A percentile compares a stretch with the other conserved stretches of the same genome.
Conservation (phyloP, 768 basidiomycete genomes). For the Leccinum rimulosum region DNA sequence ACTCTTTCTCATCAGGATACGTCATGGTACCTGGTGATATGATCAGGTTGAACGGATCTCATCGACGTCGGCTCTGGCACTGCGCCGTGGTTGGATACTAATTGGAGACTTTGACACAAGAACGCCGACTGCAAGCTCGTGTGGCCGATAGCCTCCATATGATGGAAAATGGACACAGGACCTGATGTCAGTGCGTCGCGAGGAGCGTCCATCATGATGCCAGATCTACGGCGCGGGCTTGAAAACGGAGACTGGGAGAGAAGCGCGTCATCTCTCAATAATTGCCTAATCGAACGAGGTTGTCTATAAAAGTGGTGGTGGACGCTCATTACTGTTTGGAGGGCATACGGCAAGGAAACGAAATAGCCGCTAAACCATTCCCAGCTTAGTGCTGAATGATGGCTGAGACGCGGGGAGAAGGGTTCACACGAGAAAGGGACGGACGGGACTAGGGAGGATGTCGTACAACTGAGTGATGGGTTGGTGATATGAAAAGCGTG, state of each 20-base stretch:
- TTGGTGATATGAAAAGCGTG: slow-evolving; percentile 15
- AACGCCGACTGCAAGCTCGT: slow-evolving; percentile 9
- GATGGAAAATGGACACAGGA: slow-evolving; percentile 14
- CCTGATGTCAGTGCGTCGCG: slow-evolving; percentile 7
- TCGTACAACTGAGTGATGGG: not conserved
- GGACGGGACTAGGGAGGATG: slow-evolving; percentile 2
- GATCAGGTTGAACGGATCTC: slow-evolving; percentile 3
- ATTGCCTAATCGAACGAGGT: slow-evolving; percentile 15
- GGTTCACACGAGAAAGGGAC: slow-evolving; percentile 18
- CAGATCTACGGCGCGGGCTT: slow-evolving; percentile 18
- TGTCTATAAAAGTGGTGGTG: slow-evolving; percentile 9
- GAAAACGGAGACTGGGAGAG: slow-evolving; percentile 13
- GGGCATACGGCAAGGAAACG: slow-evolving; percentile 6
- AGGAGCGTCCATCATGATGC: slow-evolving; percentile 17
- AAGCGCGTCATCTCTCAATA: slow-evolving; percentile 10
- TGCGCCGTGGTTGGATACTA: slow-evolving; percentile 3
- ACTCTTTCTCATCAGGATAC: slow-evolving; percentile 2
- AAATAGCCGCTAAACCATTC: slow-evolving; percentile 14
- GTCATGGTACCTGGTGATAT: slow-evolving; percentile 7
- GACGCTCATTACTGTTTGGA: slow-evolving; percentile 7
- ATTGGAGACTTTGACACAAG: slow-evolving; percentile 9
- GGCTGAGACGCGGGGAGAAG: not conserved
- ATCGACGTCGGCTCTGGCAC: slow-evolving; percentile 5
- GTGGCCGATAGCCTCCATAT: slow-evolving; percentile 8
- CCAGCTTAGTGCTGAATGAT: slow-evolving; percentile 11